These are phyloP conservation scores for Aureobasidium sp. DNA, from an alignment of 2,329 filamentous ascomycete genomes.

Conservation along the genomic window DNA sequence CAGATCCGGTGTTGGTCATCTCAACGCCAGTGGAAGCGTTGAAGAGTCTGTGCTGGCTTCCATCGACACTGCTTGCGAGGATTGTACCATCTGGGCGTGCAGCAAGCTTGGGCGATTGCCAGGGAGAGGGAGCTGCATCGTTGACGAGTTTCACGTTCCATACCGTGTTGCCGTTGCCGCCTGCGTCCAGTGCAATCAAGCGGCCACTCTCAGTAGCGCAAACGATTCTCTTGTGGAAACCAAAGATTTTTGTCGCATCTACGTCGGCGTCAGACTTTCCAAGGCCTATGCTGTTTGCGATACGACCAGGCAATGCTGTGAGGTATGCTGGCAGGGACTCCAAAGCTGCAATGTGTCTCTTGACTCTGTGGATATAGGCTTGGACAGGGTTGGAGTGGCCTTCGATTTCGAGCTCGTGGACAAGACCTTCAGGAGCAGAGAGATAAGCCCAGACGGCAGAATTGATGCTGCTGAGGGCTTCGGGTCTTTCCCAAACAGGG, in stretches of 20 bases:
- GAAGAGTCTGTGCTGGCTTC: conserved; percentile 12
- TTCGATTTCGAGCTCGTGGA: conserved; percentile 74
- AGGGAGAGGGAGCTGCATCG: not conserved
- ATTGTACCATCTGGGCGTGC: conserved; percentile 13
- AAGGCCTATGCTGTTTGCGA: conserved; percentile 45
- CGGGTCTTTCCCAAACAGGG: conserved; percentile 68
- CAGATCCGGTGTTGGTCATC: conserved; percentile 6
- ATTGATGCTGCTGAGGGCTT: conserved; percentile 71
- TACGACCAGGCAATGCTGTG: conserved; percentile 55
- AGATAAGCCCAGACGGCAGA: conserved; percentile 70
- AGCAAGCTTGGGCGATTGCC: conserved; percentile 7
- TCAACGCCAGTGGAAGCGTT: conserved; percentile 25
- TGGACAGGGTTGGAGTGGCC: conserved; percentile 68
- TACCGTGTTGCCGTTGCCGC: conserved; percentile 60
- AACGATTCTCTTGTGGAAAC: conserved; percentile 77
- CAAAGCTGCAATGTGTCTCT: conserved; percentile 71
- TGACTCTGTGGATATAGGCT: conserved; percentile 83
- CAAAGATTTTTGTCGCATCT: conserved; percentile 57
- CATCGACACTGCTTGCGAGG: not conserved
- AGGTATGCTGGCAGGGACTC: conserved; percentile 67
- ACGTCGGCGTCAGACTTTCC: conserved; percentile 22
- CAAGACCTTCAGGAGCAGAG: conserved; percentile 57
- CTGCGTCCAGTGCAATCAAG: conserved; percentile 70
- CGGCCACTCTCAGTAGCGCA: conserved; percentile 72
- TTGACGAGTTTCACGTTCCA: conserved; percentile 59